Base-by-base conservation (phyloP, 2,329 filamentous ascomycete genomes). In the Penicillium sp. region DNA sequence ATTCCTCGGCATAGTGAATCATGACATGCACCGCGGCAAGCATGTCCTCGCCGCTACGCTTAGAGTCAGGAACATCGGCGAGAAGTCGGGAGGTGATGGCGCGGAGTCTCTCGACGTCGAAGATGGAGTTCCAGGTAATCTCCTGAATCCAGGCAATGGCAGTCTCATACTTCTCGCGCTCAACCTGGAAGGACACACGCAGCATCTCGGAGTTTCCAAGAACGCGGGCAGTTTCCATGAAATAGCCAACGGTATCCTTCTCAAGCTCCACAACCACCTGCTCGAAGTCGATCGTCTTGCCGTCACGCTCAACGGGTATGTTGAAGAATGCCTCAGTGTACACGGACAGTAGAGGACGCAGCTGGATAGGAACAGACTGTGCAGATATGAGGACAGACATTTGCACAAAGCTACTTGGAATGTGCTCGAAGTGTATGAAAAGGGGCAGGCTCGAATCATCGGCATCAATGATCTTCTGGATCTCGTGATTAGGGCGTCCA, bases 371-470 rank as follows among this genome's bases (percentile, higher is more conserved):
- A 1, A 96, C 79, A 29, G 84, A 78, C 2, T 85, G 82, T 0
- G 91, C 95, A 47, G 90, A 90, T 45, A 97, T 78, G 51, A 94
- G 84, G 21, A 97, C 74, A 44, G 85, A 87, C 52, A 97, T 81
- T 62, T 93, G 88, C 6, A 95, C 90, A 70, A 99, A 99, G 67
- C 90, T 95, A 53, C 90, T 95, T 2, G 88, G 87, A 13, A 97
- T 91, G 65, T 96, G 87, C 73, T 99, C 94, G 60, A 95, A 99
- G 72, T 99, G 93, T n/a, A 99, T 81, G 72, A 96, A 99, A 2
- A 97, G 77, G 0, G 90, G 88, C n/a, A 86, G 69, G 15, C 79
- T 77, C 6, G 78, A 71, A 34, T 81, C 79, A 38, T 90, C 84
- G 13, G 80, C 76, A 67, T 97, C 89, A 45, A 99, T 84, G 45